Conservation (phyloP, 768 basidiomycete genomes). For the Suillus occidentalis region DNA sequence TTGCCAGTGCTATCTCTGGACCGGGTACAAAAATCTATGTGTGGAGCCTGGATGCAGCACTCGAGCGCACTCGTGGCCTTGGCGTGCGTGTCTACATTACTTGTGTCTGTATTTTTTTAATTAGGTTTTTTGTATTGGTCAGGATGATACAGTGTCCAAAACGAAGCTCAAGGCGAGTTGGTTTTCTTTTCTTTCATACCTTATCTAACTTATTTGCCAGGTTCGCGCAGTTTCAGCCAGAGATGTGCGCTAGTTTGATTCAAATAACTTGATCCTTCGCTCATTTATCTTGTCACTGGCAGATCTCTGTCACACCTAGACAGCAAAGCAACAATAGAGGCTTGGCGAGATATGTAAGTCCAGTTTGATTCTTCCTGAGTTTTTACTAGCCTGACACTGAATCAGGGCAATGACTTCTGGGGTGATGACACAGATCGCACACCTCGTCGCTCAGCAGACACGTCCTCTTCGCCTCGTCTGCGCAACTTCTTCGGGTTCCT, state of each 20-base stretch:
- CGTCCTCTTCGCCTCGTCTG: neutral
- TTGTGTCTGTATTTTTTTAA: neutral
- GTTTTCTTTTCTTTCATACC: neutral
- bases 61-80: neutral
- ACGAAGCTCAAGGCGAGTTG: neutral
- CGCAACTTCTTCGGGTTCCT: neutral
- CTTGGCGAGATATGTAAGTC: neutral
- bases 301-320: neutral
- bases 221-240: neutral
- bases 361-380: neutral
- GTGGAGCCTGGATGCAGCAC: slow-evolving; percentile 63
- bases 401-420: neutral
- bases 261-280: neutral
- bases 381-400: neutral
- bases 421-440: neutral
- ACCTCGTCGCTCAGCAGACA: neutral
- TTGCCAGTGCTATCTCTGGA: slow-evolving; percentile 68
- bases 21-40: slow-evolving; percentile 72
- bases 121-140: neutral
- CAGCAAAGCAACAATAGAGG: neutral
- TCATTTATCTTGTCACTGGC: neutral
- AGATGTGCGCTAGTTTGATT: neutral
- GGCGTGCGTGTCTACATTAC: neutral
- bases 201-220: neutral
- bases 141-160: neutral